These are phyloP conservation scores for Termitomyces heimii DNA, from an alignment of 768 basidiomycete species.

Conservation along the genomic window DNA sequence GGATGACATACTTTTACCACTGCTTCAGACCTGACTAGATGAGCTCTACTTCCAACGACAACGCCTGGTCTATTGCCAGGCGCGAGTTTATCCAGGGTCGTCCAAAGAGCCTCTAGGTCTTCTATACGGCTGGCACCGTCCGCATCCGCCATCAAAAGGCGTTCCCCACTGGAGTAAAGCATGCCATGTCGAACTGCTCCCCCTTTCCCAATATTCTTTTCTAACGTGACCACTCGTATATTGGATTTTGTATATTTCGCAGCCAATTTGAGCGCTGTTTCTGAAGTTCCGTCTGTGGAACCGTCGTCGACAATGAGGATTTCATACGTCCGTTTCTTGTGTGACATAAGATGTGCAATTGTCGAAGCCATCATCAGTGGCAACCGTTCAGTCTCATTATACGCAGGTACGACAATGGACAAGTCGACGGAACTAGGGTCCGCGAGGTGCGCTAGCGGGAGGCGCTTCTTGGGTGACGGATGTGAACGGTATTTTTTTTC, in stretches of 20 bases:
- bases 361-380: slow-evolving; percentile 78
- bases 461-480: slow-evolving; percentile 44
- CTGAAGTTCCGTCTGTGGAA: slow-evolving; percentile 69
- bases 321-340: slow-evolving; percentile 57
- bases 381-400: slow-evolving; percentile 84
- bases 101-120: slow-evolving; percentile 78
- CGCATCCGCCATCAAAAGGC: slow-evolving; percentile 89
- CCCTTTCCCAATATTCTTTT: slow-evolving; percentile 85
- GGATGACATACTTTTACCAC: slow-evolving; percentile 74
- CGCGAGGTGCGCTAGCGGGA: slow-evolving; percentile 50
- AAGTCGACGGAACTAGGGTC: slow-evolving; percentile 61
- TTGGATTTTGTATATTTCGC: slow-evolving; percentile 46
- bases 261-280: slow-evolving; percentile 60
- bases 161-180: slow-evolving; percentile 68
- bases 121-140: slow-evolving; percentile 89
- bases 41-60: slow-evolving; percentile 86
- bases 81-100: slow-evolving; percentile 58
- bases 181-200: slow-evolving; percentile 92
- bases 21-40: slow-evolving; percentile 86
- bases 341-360: slow-evolving; percentile 52
- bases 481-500: slow-evolving; percentile 67
- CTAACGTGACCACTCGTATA: slow-evolving; percentile 74
- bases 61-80: slow-evolving; percentile 48
- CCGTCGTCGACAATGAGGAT: slow-evolving; percentile 91
- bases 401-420: slow-evolving; percentile 84